These are phyloP conservation scores for Coprinellus micaceus DNA, from an alignment of 768 basidiomycete genomes.

Conservation along the genomic window DNA sequence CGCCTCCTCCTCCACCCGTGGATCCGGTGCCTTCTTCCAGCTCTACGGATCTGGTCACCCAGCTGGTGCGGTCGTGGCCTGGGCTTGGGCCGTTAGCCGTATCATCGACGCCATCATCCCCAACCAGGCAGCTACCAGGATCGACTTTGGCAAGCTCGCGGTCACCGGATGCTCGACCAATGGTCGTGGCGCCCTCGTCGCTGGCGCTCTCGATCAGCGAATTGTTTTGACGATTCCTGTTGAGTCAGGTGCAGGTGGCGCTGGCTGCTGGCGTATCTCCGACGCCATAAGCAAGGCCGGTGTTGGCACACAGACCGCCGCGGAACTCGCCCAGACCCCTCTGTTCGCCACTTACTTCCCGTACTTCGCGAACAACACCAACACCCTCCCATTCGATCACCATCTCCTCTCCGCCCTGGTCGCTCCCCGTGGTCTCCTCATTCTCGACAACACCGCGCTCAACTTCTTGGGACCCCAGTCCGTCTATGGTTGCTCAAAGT, in stretches of 20 bases:
- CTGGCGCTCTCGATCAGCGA: slow-evolving; percentile 51
- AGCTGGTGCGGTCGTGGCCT: slow-evolving; percentile 49
- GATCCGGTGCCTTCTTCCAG: slow-evolving; percentile 51
- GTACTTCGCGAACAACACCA: slow-evolving; percentile 39
- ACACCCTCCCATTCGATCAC: slow-evolving; percentile 50
- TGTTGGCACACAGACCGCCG: slow-evolving; percentile 43
- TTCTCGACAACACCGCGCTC: slow-evolving; percentile 50
- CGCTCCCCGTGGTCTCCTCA: slow-evolving; percentile 48
- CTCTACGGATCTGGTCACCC: slow-evolving; percentile 44
- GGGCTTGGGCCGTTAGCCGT: slow-evolving; percentile 55
- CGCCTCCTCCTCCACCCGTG: slow-evolving; percentile 38
- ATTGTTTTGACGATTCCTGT: slow-evolving; percentile 55
- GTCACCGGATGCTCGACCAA: slow-evolving; percentile 55
- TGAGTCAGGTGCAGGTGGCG: slow-evolving; percentile 55
- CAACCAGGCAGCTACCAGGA: slow-evolving; percentile 34
- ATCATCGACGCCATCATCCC: slow-evolving; percentile 53
- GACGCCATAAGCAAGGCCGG: slow-evolving; percentile 39
- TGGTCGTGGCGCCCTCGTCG: slow-evolving; percentile 55
- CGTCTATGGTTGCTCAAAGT: slow-evolving; percentile 44
- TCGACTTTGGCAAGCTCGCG: slow-evolving; percentile 43
- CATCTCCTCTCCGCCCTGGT: slow-evolving; percentile 49
- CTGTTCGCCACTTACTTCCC: slow-evolving; percentile 50
- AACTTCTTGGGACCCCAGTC: slow-evolving; percentile 50
- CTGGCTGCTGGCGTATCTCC: slow-evolving; percentile 53
- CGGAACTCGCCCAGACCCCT: slow-evolving; percentile 51